Evolutionary conservation across 192 early-diverging fungal genomes (phyloP).

Genomic region (Piromyces sp.): DNA sequence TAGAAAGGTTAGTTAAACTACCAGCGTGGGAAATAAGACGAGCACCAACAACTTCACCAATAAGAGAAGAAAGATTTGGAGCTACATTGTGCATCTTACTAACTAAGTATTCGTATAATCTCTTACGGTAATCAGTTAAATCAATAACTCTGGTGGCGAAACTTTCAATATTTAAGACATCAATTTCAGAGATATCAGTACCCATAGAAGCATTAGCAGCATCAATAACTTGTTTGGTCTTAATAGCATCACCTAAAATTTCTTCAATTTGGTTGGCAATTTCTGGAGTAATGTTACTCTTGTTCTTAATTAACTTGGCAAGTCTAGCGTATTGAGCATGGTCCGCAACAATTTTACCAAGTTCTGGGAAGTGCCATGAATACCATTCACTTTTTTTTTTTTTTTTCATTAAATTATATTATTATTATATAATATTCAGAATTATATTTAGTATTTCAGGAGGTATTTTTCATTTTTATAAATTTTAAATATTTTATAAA

Average conservation of each 20-base stretch:
- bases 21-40: conserved; percentile 92
- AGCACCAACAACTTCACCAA: conserved; percentile 93
- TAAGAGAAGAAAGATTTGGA: conserved; percentile 84
- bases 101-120: conserved; percentile 75
- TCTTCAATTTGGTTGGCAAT: conserved; percentile 57
- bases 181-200: conserved; percentile 87
- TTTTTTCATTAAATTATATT: neutral
- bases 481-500: neutral
- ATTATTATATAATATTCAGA: neutral
- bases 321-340: conserved; percentile 82
- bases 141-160: conserved; percentile 84
- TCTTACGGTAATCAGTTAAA: conserved; percentile 85
- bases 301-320: conserved; percentile 82
- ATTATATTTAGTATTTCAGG: too few relatives aligned
- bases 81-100: conserved; percentile 92
- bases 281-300: conserved; percentile 59
- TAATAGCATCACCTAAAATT: conserved; percentile 61
- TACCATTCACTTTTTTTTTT: conserved; percentile 76
- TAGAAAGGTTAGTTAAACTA: conserved; percentile 87
- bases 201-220: conserved; percentile 95
- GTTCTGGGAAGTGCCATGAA: conserved; percentile 98
- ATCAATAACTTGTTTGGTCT: conserved; percentile 74
- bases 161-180: conserved; percentile 85
- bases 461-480: too few relatives aligned
- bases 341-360: conserved; percentile 89